Evolutionary conservation across 2,329 filamentous ascomycete species (phyloP).

Genomic region (Ceratocystis cacaofunesta): DNA sequence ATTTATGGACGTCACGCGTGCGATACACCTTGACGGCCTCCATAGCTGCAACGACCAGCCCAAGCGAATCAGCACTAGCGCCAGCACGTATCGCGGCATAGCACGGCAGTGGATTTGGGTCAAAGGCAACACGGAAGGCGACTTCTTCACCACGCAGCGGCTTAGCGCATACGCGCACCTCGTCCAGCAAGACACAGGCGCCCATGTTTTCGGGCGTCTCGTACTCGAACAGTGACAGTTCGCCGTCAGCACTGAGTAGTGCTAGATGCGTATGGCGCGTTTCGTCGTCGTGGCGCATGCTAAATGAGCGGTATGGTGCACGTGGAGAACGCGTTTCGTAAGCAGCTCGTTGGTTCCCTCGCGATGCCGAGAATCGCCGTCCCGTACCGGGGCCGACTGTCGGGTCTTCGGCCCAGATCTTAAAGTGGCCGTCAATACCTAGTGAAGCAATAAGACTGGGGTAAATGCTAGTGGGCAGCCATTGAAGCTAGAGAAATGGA

Average conservation of each 20-base stretch:
- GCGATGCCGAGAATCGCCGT: constrained; percentile 57
- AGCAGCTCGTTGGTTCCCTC: constrained; percentile 30
- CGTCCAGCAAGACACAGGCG: constrained; percentile 52
- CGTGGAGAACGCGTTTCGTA: constrained; percentile 44
- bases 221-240: constrained; percentile 69
- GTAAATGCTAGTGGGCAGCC: constrained; percentile 81
- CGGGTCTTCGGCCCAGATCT: constrained; percentile 84
- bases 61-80: constrained; percentile 64
- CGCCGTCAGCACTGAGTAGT: constrained; percentile 67
- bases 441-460: constrained; percentile 75
- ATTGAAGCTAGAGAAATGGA: constrained; percentile 54
- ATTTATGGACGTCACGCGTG: constrained; percentile 43
- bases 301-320: constrained; percentile 61
- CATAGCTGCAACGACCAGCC: constrained; percentile 76
- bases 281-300: constrained; percentile 69
- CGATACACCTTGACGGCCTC: constrained; percentile 70
- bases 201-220: constrained; percentile 73
- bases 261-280: constrained; percentile 71
- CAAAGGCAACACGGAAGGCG: constrained; percentile 72
- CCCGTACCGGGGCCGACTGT: constrained; percentile 52
- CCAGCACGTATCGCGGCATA: constrained; percentile 64
- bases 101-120: constrained; percentile 72
- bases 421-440: constrained; percentile 72
- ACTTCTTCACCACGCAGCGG: constrained; percentile 73
- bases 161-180: constrained; percentile 27